These are phyloP conservation scores for Exsudoporus frostii DNA, from an alignment of 768 basidiomycete genomes.

Conservation along the genomic window DNA sequence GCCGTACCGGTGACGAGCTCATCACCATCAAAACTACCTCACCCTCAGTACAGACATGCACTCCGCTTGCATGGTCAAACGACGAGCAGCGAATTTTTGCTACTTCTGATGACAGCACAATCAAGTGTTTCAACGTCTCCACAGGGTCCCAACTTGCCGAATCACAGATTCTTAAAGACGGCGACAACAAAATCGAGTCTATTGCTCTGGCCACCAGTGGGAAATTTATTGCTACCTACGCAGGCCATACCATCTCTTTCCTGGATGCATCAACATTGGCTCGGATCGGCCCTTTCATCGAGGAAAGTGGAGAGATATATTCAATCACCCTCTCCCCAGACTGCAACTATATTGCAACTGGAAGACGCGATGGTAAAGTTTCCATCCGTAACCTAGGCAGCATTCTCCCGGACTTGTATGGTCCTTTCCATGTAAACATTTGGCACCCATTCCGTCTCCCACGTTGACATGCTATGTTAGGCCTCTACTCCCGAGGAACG, in stretches of 20 bases:
- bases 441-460: background rate
- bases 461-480: background rate
- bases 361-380: background rate
- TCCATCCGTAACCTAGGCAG: background rate
- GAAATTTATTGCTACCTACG: background rate
- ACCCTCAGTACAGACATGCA: accelerated
- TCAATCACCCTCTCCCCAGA: background rate
- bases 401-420: background rate
- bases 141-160: background rate
- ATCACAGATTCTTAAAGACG: background rate
- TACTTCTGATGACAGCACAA: background rate
- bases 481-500: background rate
- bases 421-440: background rate
- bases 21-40: background rate
- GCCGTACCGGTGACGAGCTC: background rate
- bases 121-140: background rate
- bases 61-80: background rate
- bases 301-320: background rate
- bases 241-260: background rate
- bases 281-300: background rate
- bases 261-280: background rate
- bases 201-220: background rate
- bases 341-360: background rate
- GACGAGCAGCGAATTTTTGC: background rate
- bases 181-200: background rate